Evolutionary conservation across 2,329 filamentous ascomycete genomes (phyloP).

Genomic region (Cordyceps cateniannulata): DNA sequence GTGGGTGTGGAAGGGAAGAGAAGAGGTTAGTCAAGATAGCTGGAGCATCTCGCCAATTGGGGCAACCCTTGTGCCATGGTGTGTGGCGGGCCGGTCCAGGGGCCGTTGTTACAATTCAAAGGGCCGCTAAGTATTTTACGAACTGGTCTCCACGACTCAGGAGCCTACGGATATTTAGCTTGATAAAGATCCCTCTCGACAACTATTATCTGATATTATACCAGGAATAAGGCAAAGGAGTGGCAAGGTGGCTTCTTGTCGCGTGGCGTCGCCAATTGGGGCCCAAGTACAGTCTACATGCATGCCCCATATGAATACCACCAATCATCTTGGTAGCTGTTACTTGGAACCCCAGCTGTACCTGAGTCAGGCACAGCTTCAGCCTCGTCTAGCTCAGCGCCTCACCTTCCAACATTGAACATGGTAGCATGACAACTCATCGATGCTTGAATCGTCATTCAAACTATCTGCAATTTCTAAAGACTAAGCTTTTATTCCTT

Average conservation of each 20-base stretch:
- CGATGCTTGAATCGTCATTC: no score
- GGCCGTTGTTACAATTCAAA: neutral
- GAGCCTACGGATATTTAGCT: no score
- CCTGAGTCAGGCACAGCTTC: neutral
- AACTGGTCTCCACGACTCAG: no score
- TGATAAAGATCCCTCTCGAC: no score
- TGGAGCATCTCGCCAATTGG: neutral
- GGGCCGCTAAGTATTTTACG: neutral
- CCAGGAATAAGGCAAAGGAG: no score
- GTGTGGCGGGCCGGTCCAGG: neutral
- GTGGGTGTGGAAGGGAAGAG: neutral
- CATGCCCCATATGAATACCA: neutral
- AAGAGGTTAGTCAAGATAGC: neutral
- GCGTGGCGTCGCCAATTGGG: neutral
- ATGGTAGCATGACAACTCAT: neutral
- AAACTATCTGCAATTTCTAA: no score
- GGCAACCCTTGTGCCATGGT: no score
- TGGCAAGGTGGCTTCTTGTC: slow-evolving; percentile 9
- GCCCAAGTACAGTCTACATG: neutral
- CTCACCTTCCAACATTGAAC: no score
- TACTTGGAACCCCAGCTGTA: neutral
- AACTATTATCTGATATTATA: no score
- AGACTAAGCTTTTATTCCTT: no score
- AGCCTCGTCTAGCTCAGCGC: no score
- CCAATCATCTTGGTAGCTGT: neutral